Evolutionary conservation across 805 yeast species (phyloP), one percentile per base, ranked within the genome.

Genomic region (Yarrowia phangngaensis): DNA sequence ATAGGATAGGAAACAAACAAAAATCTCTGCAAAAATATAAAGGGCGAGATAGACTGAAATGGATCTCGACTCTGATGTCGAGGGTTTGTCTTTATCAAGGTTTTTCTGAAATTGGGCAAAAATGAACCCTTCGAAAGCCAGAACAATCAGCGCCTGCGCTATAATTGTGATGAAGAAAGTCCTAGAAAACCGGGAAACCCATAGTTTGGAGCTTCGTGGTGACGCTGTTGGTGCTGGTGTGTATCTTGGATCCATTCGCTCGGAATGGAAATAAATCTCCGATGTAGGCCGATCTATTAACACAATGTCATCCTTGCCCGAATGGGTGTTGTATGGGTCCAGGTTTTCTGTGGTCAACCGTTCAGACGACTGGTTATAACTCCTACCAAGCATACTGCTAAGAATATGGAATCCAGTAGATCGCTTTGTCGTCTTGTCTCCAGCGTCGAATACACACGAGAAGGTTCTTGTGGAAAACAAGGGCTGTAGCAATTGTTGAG

Each of bases 1-100:
- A 9, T 58, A 48, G 2, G 74, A 61, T 29, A 73, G 58, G 3
- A 64, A 43, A 16, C 70, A 58, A 51, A 71, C 76, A 56, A 65
- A 73, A 6, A 72, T 24, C 58, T 60, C 70, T 4, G 75, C 74
- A 55, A 74, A 73, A 26, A 72, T 69, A 56, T 72, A 72, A n/a
- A 73, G 60, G 2, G 77, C 72, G 50, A 74, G 58, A 55, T 66
- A 73, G 14, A 73, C 71, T 8, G 66, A 65, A 34, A 64, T 60
- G 5, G 66, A 56, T 16, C 60, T 55, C 2, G 61, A 51, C 20
- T 58, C 57, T 1, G 64, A 52, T 4, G 53, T 30, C 23, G 34
- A 22, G 5, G 56, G 54, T 24, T 46, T 41, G 15, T 47, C 36
- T 12, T 45, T 13, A 6, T 46, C 35, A 12, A 59, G 45, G 40